Evolutionary conservation across 257 asterid species (phyloP), one percentile per base, ranked within the genome.

Genomic region (Solanum stenotomum): DNA sequence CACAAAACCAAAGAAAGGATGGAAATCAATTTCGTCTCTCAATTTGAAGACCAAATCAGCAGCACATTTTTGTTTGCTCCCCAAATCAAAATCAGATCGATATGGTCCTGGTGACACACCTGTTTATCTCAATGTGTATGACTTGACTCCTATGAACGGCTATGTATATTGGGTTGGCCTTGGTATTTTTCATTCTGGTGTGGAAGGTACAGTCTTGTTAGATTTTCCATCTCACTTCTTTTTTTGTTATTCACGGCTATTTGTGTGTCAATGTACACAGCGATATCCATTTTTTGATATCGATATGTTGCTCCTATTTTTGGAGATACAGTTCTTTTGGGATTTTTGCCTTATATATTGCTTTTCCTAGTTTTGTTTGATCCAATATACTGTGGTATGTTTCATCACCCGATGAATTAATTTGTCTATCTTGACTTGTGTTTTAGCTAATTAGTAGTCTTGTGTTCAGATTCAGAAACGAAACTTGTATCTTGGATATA

Each of bases 151-250:
- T 14, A 89, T 93, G 88, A 96, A 95, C 52, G 99, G 99, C 70
- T 96, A 95, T 84, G 94, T 96, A 88, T 95, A 95, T 83, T 96
- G 99, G 99, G 98, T 98, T 79, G 99, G 98, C 92, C 90, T 96
- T 25, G 99, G 98, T 31, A 95, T 96, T 89, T 96, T 96, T 90
- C 99, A 96, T 83, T 96, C 99, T 6, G 99, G 98, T 18, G 97
- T 95, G 18, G 98, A 95, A 93, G 98, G 98, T 95, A 92, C 79
- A 38, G 16, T 31, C 72, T 63, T 15, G 65, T 27, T 23, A 23
- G 68, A 81, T 29, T 71, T 31, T 44, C 67, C 3, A 52, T 86
- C 52, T 52, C 0, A 52, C 63, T 49, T 70, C 5, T 85, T 22
- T 63, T 87, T 77, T 49, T 38, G 75, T 87, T 85, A 27, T 49